Percentiles rank a stretch among this genome's conserved stretches.
Evolutionary conservation across 306 rosid genomes (phyloP).

Genomic region (Cicer pinnatifidum): DNA sequence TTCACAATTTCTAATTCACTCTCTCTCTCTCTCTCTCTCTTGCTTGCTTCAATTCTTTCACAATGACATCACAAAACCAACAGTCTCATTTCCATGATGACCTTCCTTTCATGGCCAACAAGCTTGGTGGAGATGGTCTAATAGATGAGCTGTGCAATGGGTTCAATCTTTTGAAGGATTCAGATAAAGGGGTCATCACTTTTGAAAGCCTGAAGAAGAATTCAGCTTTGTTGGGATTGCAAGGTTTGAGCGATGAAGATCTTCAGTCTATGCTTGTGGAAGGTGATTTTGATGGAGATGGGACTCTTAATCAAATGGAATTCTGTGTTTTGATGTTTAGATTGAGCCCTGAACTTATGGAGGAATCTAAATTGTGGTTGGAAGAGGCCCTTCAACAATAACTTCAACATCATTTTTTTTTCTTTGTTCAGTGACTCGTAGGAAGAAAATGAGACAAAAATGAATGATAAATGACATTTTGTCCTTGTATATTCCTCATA

Average conservation of each 20-base stretch:
- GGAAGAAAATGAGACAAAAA: no score
- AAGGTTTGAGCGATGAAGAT: constrained; percentile 64
- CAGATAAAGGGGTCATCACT: constrained; percentile 58
- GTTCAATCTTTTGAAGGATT: constrained; percentile 61
- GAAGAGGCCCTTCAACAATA: constrained; percentile 52
- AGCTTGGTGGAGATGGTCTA: constrained; percentile 75
- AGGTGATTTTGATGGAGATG: constrained; percentile 79
- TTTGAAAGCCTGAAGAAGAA: constrained; percentile 72
- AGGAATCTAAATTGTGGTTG: constrained; percentile 57
- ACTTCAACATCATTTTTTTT: no score
- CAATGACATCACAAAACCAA: constrained; percentile 51
- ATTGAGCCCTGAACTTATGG: constrained; percentile 80
- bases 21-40: neutral
- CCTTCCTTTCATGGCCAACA: constrained; percentile 69
- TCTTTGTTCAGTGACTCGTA: no score
- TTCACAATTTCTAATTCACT: neutral
- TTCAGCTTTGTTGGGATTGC: constrained; percentile 58
- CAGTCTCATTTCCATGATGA: constrained; percentile 57
- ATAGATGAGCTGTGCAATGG: constrained; percentile 78
- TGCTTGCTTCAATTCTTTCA: neutral
- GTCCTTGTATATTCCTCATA: no score
- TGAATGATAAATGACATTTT: no score
- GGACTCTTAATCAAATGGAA: constrained; percentile 73
- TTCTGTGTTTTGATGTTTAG: constrained; percentile 82
- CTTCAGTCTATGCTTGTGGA: constrained; percentile 61